These are phyloP conservation scores for Diaporthe caulivora DNA, from an alignment of 2,329 filamentous ascomycete genomes.

Conservation along the genomic window DNA sequence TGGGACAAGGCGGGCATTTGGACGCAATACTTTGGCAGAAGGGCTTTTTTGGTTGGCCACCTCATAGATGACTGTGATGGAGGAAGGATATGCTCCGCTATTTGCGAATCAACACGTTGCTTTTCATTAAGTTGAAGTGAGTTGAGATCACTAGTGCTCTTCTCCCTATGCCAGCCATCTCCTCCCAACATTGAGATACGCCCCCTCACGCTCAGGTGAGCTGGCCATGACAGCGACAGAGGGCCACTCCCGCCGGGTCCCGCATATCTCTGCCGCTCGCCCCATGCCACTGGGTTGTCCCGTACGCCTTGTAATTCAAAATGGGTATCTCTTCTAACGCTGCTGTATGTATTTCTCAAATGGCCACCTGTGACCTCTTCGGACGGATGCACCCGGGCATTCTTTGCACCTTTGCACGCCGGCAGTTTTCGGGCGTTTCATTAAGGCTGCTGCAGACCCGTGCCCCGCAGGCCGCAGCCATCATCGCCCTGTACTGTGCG, in stretches of 20 bases:
- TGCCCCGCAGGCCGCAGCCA: neutral
- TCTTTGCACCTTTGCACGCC: neutral
- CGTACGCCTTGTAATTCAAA: conserved; percentile 3
- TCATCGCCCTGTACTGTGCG: neutral
- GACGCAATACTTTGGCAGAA: neutral
- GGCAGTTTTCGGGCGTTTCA: neutral
- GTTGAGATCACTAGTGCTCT: neutral
- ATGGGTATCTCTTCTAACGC: conserved; percentile 26
- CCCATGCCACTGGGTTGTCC: neutral
- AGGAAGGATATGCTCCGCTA: no score
- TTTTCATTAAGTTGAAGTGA: neutral
- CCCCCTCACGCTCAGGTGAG: no score
- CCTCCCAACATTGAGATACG: no score
- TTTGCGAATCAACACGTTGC: neutral
- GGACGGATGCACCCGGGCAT: neutral
- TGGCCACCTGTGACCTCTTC: neutral
- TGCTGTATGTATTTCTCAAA: neutral
- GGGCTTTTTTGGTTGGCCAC: neutral
- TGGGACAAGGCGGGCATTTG: neutral
- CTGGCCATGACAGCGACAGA: neutral
- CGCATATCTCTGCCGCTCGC: neutral
- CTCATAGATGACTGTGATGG: neutral
- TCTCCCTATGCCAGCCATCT: no score
- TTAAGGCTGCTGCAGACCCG: neutral
- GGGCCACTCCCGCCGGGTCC: neutral